Base-by-base conservation (phyloP, 306 rosid species). In the Macrotyloma uniflorum region DNA sequence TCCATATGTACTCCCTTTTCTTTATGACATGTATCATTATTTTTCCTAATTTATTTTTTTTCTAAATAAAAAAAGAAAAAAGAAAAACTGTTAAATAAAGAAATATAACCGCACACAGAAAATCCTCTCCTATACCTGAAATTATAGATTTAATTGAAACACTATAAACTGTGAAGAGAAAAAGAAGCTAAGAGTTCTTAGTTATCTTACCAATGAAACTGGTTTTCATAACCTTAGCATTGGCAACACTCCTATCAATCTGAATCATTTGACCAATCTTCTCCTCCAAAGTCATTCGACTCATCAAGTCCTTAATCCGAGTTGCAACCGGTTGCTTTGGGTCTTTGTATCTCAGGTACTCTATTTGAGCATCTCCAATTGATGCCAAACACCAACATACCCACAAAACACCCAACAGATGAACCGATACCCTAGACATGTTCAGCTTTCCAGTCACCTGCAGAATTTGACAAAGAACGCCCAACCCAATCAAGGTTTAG, bases 191-290 rank as follows among this genome's bases (percentile, higher is more conserved):
- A 6, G n/a, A 16, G 14, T 62, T 43, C 62, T 74, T 78, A 90
- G 2, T 35, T 53, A 78, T 77, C 84, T 76, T 83, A 95, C 98
- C 99, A 70, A 95, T 91, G 82, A 80, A 91, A 77, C 83, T 84
- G 20, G 76, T 80, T 63, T 77, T 93, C 98, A 95, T 87, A 63
- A 90, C 87, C 67, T 80, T 86, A 5, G 51, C 85, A 85, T 77
- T 81, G 78, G 99, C 98, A 75, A 93, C 98, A 74, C 94, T 91
- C 69, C 97, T 81, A 74, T 95, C 99, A 84, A 95, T 95, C 82
- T 95, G 99, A 70, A 82, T 80, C 99, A 95, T 95, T 87, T 95
- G 99, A 84, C 99, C 99, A 81, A 95, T 93, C 77, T 95, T 95
- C 88, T 95, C 99, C 70, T 91, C 91, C 8, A 95, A 77, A 50